phyloP scores from a whole-genome alignment of 768 basidiomycete genomes.

The Mycena polygramma region DNA sequence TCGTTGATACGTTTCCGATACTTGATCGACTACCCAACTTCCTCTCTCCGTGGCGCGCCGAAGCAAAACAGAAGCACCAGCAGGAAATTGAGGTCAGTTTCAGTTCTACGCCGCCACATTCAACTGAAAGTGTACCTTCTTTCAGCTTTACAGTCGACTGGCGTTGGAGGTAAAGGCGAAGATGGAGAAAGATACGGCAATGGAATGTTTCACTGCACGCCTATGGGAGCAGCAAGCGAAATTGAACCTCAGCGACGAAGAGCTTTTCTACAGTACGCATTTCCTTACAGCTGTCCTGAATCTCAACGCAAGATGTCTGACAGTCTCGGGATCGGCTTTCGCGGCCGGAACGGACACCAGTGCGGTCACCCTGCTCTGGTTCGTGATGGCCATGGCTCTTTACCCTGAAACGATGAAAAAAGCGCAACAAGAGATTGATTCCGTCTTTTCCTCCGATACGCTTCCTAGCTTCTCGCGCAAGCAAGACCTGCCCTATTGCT shows the following conservation, averaged over 20 bases:
- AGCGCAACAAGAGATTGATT: constrained; percentile 14
- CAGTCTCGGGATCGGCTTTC: constrained; percentile 11
- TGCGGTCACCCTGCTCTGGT: constrained; percentile 17
- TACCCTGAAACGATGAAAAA: constrained; percentile 7
- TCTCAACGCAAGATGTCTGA: background rate
- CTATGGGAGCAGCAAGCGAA: constrained; percentile 11
- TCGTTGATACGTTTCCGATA: constrained; percentile 15
- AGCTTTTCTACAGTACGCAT: constrained; percentile 8
- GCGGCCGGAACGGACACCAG: constrained; percentile 11
- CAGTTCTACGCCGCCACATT: background rate
- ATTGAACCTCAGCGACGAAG: background rate
- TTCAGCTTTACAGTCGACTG: constrained; percentile 7
- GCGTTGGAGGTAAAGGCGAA: background rate
- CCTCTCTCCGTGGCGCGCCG: constrained; percentile 5
- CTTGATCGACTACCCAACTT: constrained; percentile 7
- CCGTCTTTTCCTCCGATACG: constrained; percentile 1
- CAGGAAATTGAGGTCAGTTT: constrained; percentile 4
- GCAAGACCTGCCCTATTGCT: constrained; percentile 2
- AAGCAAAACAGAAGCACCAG: background rate
- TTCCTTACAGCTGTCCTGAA: background rate
- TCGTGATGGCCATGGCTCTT: constrained; percentile 15
- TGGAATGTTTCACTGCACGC: constrained; percentile 16
- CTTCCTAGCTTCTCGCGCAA: constrained; percentile 1
- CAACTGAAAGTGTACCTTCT: background rate
- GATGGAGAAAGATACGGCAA: background rate